Conservation (phyloP, 305 asterid species). For the Solanum hybrid region DNA sequence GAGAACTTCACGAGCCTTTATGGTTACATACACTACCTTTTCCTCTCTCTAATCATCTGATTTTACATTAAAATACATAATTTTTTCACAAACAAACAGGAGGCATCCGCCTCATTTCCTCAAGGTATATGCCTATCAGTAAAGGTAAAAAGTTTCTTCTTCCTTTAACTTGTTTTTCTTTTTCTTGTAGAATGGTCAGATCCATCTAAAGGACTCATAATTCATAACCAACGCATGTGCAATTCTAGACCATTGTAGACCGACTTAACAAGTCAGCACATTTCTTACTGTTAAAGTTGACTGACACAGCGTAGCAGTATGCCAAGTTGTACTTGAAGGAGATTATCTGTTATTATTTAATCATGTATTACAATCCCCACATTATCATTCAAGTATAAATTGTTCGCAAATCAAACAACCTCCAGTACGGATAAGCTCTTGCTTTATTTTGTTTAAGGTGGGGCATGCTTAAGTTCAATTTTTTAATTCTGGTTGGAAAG, state of each 20-base stretch:
- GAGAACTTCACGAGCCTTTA: too few species aligned
- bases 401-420: not conserved
- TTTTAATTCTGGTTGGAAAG: not conserved
- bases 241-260: not conserved
- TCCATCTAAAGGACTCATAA: not conserved
- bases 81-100: not conserved
- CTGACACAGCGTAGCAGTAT: not conserved
- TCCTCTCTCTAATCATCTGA: not conserved
- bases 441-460: not conserved
- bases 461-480: not conserved
- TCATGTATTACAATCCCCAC: not conserved
- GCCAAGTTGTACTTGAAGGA: not conserved
- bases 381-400: not conserved
- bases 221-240: not conserved
- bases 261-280: not conserved
- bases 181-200: not conserved
- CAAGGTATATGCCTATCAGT: too few species aligned
- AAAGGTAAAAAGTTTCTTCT: not conserved
- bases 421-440: not conserved
- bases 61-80: not conserved
- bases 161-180: not conserved
- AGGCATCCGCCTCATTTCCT: not conserved
- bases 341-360: not conserved
- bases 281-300: not conserved
- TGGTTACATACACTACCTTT: not conserved